phyloP scores from a whole-genome alignment of 2,329 filamentous ascomycete species.

The Cyphellophora europaea region DNA sequence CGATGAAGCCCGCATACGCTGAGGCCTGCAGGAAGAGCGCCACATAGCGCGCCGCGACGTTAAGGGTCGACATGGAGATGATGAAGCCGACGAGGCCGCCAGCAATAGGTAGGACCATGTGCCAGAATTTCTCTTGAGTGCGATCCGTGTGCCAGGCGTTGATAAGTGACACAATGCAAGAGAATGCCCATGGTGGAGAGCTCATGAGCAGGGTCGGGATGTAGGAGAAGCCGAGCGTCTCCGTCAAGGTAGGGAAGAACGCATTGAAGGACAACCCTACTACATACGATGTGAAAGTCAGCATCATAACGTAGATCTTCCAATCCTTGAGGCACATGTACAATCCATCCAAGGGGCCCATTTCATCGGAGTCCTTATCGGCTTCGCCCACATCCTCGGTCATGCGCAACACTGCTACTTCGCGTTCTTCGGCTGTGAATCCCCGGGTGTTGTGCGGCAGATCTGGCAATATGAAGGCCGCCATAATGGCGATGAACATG shows the following conservation, averaged over 20 bases:
- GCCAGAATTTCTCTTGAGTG: constrained; percentile 61
- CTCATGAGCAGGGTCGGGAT: constrained; percentile 11
- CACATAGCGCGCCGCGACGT: constrained; percentile 48
- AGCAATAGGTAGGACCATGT: constrained; percentile 52
- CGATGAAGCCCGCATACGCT: constrained; percentile 44
- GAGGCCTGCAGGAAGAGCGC: constrained; percentile 51
- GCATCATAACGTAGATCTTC: neutral
- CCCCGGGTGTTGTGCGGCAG: constrained; percentile 32
- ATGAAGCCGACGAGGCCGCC: constrained; percentile 47
- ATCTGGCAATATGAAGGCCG: constrained; percentile 28
- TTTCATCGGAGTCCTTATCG: constrained; percentile 27
- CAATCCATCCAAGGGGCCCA: constrained; percentile 24
- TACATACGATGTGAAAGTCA: constrained; percentile 3
- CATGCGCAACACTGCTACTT: constrained; percentile 26
- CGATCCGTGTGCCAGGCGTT: constrained; percentile 65
- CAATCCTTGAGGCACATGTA: constrained; percentile 22
- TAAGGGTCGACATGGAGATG: constrained; percentile 50
- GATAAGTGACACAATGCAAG: constrained; percentile 47
- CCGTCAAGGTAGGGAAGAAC: constrained; percentile 62
- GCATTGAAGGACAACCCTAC: constrained; percentile 52
- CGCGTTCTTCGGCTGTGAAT: constrained; percentile 20
- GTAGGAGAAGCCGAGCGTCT: constrained; percentile 42
- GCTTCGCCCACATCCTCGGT: constrained; percentile 29
- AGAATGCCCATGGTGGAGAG: constrained; percentile 43
- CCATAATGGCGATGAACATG: constrained; percentile 22